Conservation (phyloP, 768 basidiomycete species). For the Mycena filopes region DNA sequence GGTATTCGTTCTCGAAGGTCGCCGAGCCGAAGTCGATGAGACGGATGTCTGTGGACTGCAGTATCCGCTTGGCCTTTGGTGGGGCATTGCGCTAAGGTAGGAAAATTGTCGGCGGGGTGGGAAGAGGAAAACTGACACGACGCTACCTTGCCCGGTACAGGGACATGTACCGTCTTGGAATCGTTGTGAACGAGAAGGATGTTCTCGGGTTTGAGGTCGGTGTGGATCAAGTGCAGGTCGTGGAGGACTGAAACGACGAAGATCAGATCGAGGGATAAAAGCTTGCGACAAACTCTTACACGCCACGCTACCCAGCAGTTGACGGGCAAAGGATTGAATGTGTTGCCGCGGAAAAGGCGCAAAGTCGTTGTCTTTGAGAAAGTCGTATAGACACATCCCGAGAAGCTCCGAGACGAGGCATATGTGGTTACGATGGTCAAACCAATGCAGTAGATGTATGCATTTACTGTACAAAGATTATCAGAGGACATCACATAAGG, state of each 20-base stretch:
- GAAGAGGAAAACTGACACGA: slow-evolving; percentile 12
- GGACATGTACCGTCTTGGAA: slow-evolving; percentile 68
- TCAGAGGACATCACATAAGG: slow-evolving; percentile 32
- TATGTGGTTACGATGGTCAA: slow-evolving; percentile 97
- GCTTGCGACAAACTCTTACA: slow-evolving; percentile 67
- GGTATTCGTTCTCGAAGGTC: slow-evolving; percentile 97
- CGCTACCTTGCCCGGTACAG: slow-evolving; percentile 73
- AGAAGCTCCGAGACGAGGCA: slow-evolving; percentile 96
- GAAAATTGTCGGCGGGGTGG: slow-evolving; percentile 29
- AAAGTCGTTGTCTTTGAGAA: slow-evolving; percentile 97
- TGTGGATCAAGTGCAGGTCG: slow-evolving; percentile 91
- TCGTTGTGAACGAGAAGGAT: slow-evolving; percentile 93
- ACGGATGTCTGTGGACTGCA: slow-evolving; percentile 90
- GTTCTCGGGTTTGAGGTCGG: slow-evolving; percentile 99
- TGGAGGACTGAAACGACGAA: slow-evolving; percentile 76
- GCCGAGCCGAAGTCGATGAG: slow-evolving; percentile 99
- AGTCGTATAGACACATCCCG: slow-evolving; percentile 98
- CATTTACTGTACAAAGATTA: slow-evolving; percentile 79
- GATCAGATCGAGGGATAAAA: slow-evolving; percentile 27
- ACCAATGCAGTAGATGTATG: slow-evolving; percentile 93
- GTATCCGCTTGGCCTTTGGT: slow-evolving; percentile 77
- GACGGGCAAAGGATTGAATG: slow-evolving; percentile 94
- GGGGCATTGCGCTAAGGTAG: slow-evolving; percentile 67
- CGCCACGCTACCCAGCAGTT: slow-evolving; percentile 91
- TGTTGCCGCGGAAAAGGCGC: slow-evolving; percentile 95